These are phyloP conservation scores for Brasenia schreberi DNA, from an alignment of 164 flowering plant species.

Conservation along the genomic window DNA sequence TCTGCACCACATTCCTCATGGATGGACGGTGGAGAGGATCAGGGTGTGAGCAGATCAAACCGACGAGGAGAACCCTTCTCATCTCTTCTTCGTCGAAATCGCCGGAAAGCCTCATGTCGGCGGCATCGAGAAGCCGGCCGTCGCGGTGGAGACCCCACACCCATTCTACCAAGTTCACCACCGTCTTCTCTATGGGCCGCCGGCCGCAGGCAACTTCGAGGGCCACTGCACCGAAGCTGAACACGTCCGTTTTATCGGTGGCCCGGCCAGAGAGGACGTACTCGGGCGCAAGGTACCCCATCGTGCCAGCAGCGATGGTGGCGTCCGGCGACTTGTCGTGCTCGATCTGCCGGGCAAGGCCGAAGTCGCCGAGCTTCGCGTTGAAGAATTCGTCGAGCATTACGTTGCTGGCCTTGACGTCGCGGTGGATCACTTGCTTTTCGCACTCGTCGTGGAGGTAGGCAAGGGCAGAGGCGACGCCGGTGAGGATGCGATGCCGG, in stretches of 20 bases:
- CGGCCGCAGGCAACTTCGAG: constrained; percentile 79
- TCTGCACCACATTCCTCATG: constrained; percentile 78
- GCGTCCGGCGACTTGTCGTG: constrained; percentile 83
- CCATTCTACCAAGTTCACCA: constrained; percentile 70
- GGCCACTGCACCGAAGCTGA: constrained; percentile 83
- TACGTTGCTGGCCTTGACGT: constrained; percentile 76
- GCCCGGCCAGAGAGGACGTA: constrained; percentile 72
- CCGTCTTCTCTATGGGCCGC: constrained; percentile 63
- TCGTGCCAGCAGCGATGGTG: constrained; percentile 81
- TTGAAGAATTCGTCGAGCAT: constrained; percentile 84
- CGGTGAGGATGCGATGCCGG: constrained; percentile 47
- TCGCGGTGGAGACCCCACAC: constrained; percentile 73
- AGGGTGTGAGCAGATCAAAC: constrained; percentile 70
- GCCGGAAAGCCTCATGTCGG: constrained; percentile 37
- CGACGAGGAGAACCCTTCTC: constrained; percentile 53
- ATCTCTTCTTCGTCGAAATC: constrained; percentile 57
- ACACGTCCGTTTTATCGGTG: constrained; percentile 80
- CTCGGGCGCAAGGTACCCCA: constrained; percentile 97
- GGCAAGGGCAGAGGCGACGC: constrained; percentile 80
- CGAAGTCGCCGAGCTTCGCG: constrained; percentile 80
- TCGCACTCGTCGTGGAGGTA: constrained; percentile 92
- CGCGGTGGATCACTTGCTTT: constrained; percentile 78
- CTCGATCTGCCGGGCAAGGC: constrained; percentile 62
- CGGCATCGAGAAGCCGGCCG: constrained; percentile 42
- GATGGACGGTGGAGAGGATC: constrained; percentile 67